Base-by-base conservation (phyloP, 768 basidiomycete species). In the Boletellus ananiceps region DNA sequence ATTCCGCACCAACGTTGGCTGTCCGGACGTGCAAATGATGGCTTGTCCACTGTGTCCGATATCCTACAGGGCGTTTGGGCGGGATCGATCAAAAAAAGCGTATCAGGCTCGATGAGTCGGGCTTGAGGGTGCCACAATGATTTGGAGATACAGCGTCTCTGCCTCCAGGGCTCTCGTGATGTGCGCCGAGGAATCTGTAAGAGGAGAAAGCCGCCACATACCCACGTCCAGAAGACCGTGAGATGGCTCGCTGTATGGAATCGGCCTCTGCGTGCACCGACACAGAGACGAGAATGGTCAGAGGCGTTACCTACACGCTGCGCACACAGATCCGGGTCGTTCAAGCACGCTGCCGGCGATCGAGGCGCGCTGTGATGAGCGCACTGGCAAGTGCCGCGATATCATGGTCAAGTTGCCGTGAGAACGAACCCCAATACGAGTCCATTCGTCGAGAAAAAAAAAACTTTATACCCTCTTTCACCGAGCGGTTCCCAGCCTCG, bases 401-500 rank as follows among this genome's bases (percentile, higher is more conserved):
- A 29, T 38, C 27, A 23, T 46, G 38, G 23, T 16, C 32, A 21
- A 39, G 32, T 38, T 15, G 9, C 32, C 53, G 58, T 58, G 57
- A 47, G 57, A 58, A 58, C 18, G 36, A 8, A 33, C 44, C 46
- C 49, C 38, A 36, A 44, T 29, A 33, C 40, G 29, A 8, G 29
- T 29, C 29, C 8, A 1, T 29, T 29, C 8, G 11, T 29, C 29
- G 8, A 9, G 23, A 25, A 25, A 25, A 25, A 29, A 36, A 42
- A 55, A 55, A 15, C 8, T 23, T 37, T 9, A 15, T 35, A 23
- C 41, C 34, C 29, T 36, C 40, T 38, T 41, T 41, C 41, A 48
- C 19, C 5, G 9, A 18, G 16, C 49, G 49, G 27, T 59, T 56
- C 54, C 47, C 54, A 51, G 47, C 50, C 45, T 52, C 57, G 46